These are phyloP conservation scores for Colletotrichum cuscutae DNA, from an alignment of 2,329 filamentous ascomycete species.

Conservation along the genomic window DNA sequence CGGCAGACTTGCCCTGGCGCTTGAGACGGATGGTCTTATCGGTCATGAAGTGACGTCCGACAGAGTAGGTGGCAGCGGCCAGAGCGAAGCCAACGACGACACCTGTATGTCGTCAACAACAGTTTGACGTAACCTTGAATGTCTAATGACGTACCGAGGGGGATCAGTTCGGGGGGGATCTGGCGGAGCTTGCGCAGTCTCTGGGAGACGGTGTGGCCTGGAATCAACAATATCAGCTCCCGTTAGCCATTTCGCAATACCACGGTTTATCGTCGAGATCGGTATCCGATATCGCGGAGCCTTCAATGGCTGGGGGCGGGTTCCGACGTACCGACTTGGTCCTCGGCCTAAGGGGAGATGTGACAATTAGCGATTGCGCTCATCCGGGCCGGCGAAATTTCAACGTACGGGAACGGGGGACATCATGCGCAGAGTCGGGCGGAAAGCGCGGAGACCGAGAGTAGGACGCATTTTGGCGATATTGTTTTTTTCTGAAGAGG, in stretches of 20 bases:
- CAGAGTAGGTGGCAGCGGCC: conserved; percentile 83
- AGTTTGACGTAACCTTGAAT: conserved; percentile 16
- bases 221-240: conserved; percentile 15
- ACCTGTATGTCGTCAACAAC: conserved; percentile 59
- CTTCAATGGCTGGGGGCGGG: conserved; percentile 33
- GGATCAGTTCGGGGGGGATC: conserved; percentile 93
- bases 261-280: conserved; percentile 11
- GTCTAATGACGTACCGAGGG: conserved; percentile 77
- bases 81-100: conserved; percentile 89
- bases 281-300: conserved; percentile 11
- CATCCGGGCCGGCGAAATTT: conserved; percentile 23
- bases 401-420: conserved; percentile 77
- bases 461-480: conserved; percentile 73
- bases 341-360: conserved; percentile 65
- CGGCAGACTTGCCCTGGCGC: conserved; percentile 66
- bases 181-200: conserved; percentile 89
- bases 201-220: conserved; percentile 97
- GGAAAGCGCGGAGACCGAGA: conserved; percentile 73
- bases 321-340: conserved; percentile 71
- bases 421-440: conserved; percentile 74
- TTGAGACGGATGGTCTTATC: conserved; percentile 93
- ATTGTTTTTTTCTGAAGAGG: conserved; percentile 15
- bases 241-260: conserved; percentile 16
- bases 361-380: conserved; percentile 45
- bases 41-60: conserved; percentile 81